A percentile compares a stretch with the other conserved stretches of the same genome.
Evolutionary conservation across 78 protist species (phyloP).

Genomic region (Tieghemostelium lacteum): DNA sequence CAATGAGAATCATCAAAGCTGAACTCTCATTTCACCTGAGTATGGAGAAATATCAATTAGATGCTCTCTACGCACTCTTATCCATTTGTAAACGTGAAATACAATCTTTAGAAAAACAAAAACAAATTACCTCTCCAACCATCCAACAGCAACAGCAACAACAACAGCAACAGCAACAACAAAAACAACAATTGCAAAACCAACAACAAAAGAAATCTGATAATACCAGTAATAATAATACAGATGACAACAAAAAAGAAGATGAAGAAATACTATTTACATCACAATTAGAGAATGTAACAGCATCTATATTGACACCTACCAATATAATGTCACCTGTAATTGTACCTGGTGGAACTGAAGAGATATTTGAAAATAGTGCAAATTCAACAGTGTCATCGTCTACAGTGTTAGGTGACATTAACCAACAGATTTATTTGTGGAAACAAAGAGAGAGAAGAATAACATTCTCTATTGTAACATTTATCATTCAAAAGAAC

Average conservation of each 20-base stretch:
- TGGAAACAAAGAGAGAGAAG: conserved; percentile 71
- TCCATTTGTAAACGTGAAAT: conserved; percentile 41
- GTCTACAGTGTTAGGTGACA: neutral
- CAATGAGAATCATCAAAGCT: conserved; percentile 62
- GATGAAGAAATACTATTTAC: conserved; percentile 24
- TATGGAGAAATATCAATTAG: conserved; percentile 56
- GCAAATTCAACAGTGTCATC: neutral
- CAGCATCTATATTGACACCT: conserved; percentile 51
- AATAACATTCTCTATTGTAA: conserved; percentile 67
- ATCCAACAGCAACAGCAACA: conserved; percentile 21
- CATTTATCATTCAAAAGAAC: conserved; percentile 72
- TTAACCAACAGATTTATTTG: neutral
- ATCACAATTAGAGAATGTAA: conserved; percentile 54
- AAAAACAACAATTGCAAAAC: neutral
- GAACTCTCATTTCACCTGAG: conserved; percentile 51
- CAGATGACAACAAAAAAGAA: conserved; percentile 8
- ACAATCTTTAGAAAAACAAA: neutral
- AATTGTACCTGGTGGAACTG: neutral
- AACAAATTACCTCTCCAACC: no score
- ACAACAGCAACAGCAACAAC: conserved; percentile 4
- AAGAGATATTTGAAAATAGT: conserved; percentile 56
- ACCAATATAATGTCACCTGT: neutral
- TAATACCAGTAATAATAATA: neutral
- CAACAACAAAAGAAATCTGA: neutral
- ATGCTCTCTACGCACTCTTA: conserved; percentile 46